Percentiles rank a stretch among this genome's conserved stretches.
These are phyloP conservation scores for Thielaviopsis cerberus DNA, from an alignment of 2,329 filamentous ascomycete species.

Conservation along the genomic window DNA sequence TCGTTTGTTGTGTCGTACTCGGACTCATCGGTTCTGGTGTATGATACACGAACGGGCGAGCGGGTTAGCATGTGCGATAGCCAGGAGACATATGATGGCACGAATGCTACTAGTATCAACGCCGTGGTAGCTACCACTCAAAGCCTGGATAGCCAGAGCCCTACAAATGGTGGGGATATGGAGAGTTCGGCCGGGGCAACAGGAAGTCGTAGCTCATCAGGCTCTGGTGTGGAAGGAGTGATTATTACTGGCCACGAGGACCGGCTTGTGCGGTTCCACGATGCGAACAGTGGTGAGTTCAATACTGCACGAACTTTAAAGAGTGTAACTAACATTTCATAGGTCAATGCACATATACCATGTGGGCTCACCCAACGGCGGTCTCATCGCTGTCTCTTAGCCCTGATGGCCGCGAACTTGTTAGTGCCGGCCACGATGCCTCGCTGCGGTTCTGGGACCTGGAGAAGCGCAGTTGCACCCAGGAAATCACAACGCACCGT, in stretches of 20 bases:
- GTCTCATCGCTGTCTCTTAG: conserved; percentile 84
- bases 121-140: conserved; percentile 74
- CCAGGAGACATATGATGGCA: conserved; percentile 81
- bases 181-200: conserved; percentile 62
- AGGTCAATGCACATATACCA: conserved; percentile 99
- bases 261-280: conserved; percentile 87
- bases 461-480: conserved; percentile 85
- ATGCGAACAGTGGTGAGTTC: conserved; percentile 87
- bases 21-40: conserved; percentile 77
- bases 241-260: conserved; percentile 96
- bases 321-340: conserved; percentile 2
- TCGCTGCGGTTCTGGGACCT: conserved; percentile 92
- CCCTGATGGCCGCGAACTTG: conserved; percentile 81
- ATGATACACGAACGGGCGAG: conserved; percentile 80
- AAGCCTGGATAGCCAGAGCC: conserved; percentile 55
- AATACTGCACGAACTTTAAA: not conserved
- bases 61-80: conserved; percentile 87
- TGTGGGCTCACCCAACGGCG: conserved; percentile 86
- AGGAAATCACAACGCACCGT: conserved; percentile 84
- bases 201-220: conserved; percentile 45
- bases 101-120: conserved; percentile 63
- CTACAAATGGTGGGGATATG: conserved; percentile 46
- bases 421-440: conserved; percentile 89
- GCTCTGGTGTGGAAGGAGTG: conserved; percentile 71
- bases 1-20: conserved; percentile 86